Conservation (phyloP, 2,329 filamentous ascomycete genomes). For the Tolypocladium paradoxum region DNA sequence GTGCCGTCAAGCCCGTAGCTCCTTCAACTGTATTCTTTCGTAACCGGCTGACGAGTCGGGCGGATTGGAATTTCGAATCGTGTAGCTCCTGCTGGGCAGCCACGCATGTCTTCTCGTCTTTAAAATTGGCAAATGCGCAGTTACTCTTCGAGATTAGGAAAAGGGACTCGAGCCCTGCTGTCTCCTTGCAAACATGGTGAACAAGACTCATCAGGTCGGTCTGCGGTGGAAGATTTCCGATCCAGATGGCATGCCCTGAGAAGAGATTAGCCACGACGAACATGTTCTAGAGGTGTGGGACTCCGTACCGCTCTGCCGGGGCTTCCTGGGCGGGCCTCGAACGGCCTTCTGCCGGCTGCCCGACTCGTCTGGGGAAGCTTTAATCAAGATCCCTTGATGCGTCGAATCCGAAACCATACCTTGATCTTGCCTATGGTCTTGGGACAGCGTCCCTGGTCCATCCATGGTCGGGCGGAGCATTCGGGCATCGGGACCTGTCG, state of each 20-base stretch:
- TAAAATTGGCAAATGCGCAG: conserved; percentile 94
- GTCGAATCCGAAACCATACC: conserved; percentile 6
- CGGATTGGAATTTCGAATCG: conserved; percentile 79
- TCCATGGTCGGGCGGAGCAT: conserved; percentile 8
- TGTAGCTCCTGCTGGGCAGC: conserved; percentile 76
- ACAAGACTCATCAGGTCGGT: conserved; percentile 78
- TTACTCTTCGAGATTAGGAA: conserved; percentile 96
- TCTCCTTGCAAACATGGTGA: conserved; percentile 75
- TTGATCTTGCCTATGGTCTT: conserved; percentile 10
- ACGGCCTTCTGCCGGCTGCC: conserved; percentile 15
- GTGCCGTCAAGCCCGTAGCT: conserved; percentile 35
- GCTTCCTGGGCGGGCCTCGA: conserved; percentile 25
- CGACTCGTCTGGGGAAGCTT: conserved; percentile 4
- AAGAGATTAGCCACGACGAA: neutral
- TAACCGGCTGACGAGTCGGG: conserved; percentile 75
- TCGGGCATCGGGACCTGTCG: conserved; percentile 15
- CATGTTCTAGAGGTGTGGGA: neutral
- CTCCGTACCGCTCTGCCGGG: conserved; percentile 49
- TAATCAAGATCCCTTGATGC: neutral
- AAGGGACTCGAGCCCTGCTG: conserved; percentile 71
- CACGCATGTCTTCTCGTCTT: conserved; percentile 63
- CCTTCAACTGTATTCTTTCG: conserved; percentile 46
- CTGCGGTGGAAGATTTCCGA: conserved; percentile 82
- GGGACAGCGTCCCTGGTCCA: conserved; percentile 2
- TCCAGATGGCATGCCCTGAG: conserved; percentile 80